Evolutionary conservation across 768 basidiomycete species (phyloP).

Genomic region (Trametes gibbosa): DNA sequence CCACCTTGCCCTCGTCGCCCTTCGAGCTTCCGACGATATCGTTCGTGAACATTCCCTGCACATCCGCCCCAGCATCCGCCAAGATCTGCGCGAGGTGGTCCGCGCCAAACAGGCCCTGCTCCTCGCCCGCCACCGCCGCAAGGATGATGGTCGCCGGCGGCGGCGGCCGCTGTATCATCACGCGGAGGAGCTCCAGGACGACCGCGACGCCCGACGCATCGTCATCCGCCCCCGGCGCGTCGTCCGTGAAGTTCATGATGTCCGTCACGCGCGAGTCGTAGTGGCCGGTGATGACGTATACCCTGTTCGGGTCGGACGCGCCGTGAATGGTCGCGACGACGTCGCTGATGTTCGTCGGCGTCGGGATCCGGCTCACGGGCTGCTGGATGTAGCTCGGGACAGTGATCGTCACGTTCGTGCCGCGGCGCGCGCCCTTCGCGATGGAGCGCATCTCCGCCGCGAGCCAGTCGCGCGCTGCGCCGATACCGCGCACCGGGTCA

Average conservation of each 20-base stretch:
- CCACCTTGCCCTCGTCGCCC: slow-evolving; percentile 44
- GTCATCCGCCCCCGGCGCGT: slow-evolving; percentile 53
- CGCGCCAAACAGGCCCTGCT: slow-evolving; percentile 50
- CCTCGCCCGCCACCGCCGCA: slow-evolving; percentile 48
- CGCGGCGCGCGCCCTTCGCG: slow-evolving; percentile 41
- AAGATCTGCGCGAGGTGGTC: slow-evolving; percentile 45
- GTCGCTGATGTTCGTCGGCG: slow-evolving; percentile 47
- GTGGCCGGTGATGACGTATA: slow-evolving; percentile 54
- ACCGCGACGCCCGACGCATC: slow-evolving; percentile 54
- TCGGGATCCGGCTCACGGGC: slow-evolving; percentile 36
- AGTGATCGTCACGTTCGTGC: slow-evolving; percentile 33
- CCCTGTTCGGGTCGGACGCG: slow-evolving; percentile 45
- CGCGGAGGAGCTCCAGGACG: slow-evolving; percentile 50
- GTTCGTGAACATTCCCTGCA: slow-evolving; percentile 58
- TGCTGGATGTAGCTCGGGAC: slow-evolving; percentile 46
- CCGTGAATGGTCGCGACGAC: slow-evolving; percentile 50
- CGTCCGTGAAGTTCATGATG: slow-evolving; percentile 40
- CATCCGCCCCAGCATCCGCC: slow-evolving; percentile 42
- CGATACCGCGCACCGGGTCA: slow-evolving; percentile 50
- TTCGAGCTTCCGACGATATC: slow-evolving; percentile 55
- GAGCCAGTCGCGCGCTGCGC: slow-evolving; percentile 57
- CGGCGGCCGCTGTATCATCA: slow-evolving; percentile 44
- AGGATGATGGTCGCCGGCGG: slow-evolving; percentile 53
- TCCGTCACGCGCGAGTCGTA: slow-evolving; percentile 49
- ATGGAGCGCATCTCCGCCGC: slow-evolving; percentile 43